A percentile compares a stretch with the other conserved stretches of the same genome.
Evolutionary conservation across 1,139 yeast genomes (phyloP).

Genomic region (Hyphopichia khmerensis): DNA sequence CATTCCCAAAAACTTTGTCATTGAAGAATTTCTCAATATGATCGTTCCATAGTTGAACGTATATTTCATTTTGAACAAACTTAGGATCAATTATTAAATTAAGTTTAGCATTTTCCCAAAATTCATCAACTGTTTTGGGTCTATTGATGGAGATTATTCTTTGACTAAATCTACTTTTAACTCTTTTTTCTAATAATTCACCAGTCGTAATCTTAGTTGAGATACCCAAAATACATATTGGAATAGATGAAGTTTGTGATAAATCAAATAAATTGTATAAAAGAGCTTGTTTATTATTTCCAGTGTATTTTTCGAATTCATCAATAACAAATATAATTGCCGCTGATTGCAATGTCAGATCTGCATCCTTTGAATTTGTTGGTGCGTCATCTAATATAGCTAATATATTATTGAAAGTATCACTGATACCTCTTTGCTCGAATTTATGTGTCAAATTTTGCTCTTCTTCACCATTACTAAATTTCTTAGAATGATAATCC

Average conservation of each 20-base stretch:
- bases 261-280: conserved; percentile 85
- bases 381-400: conserved; percentile 27
- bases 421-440: conserved; percentile 44
- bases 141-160: conserved; percentile 63
- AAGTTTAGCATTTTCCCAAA: conserved; percentile 32
- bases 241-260: conserved; percentile 70
- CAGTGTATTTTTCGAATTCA: conserved; percentile 78
- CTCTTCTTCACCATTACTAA: conserved; percentile 10
- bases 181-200: conserved; percentile 87
- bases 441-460: conserved; percentile 33
- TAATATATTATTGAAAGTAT: conserved; percentile 41
- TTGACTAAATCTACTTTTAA: conserved; percentile 85
- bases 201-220: conserved; percentile 73
- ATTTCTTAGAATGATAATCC: conserved; percentile 43
- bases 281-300: conserved; percentile 72
- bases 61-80: conserved; percentile 16
- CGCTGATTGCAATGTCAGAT: conserved; percentile 7
- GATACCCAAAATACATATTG: conserved; percentile 80
- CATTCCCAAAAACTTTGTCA: not conserved
- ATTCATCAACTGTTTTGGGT: conserved; percentile 43
- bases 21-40: conserved; percentile 29
- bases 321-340: conserved; percentile 80
- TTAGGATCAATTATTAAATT: conserved; percentile 23
- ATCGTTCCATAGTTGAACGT: conserved; percentile 52
- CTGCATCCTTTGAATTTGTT: conserved; percentile 8